A percentile compares a stretch with the other conserved stretches of the same genome.
These are phyloP conservation scores for Saturnispora mendoncae DNA, from an alignment of 805 yeast genomes.

Conservation along the genomic window DNA sequence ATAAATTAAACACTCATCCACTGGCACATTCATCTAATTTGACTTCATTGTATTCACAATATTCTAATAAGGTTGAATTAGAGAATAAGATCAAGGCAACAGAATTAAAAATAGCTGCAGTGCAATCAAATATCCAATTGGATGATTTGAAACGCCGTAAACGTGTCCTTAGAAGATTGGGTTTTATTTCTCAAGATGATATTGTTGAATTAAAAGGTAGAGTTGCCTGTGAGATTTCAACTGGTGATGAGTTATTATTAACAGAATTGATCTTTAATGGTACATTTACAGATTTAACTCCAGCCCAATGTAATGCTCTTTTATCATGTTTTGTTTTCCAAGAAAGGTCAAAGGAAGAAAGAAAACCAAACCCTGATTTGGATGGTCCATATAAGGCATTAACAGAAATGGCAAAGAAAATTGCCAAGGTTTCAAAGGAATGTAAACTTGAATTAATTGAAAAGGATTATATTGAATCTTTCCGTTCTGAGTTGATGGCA, in stretches of 20 bases:
- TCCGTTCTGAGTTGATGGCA: constrained; percentile 92
- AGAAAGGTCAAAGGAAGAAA: constrained; percentile 84
- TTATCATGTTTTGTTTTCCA: constrained; percentile 95
- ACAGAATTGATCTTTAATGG: constrained; percentile 95
- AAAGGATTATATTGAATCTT: constrained; percentile 85
- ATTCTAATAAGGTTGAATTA: constrained; percentile 53
- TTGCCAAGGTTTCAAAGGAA: constrained; percentile 84
- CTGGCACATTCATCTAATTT: constrained; percentile 53
- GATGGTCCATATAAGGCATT: constrained; percentile 85
- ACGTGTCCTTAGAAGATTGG: constrained; percentile 85
- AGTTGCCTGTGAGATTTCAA: constrained; percentile 82
- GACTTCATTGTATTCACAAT: constrained; percentile 54
- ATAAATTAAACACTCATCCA: constrained; percentile 64
- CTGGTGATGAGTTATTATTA: constrained; percentile 76
- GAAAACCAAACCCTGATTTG: constrained; percentile 78
- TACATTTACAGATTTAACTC: constrained; percentile 76
- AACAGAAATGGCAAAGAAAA: constrained; percentile 84
- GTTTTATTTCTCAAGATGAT: constrained; percentile 79
- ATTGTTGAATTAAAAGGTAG: constrained; percentile 94
- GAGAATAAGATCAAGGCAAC: constrained; percentile 49
- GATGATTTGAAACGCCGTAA: constrained; percentile 91
- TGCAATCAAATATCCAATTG: constrained; percentile 85
- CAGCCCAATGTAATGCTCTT: constrained; percentile 88
- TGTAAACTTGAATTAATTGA: constrained; percentile 85
- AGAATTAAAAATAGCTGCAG: constrained; percentile 62